phyloP scores from a whole-genome alignment of 352 stramenopile genomes.

The Phytophthora kernoviae region DNA sequence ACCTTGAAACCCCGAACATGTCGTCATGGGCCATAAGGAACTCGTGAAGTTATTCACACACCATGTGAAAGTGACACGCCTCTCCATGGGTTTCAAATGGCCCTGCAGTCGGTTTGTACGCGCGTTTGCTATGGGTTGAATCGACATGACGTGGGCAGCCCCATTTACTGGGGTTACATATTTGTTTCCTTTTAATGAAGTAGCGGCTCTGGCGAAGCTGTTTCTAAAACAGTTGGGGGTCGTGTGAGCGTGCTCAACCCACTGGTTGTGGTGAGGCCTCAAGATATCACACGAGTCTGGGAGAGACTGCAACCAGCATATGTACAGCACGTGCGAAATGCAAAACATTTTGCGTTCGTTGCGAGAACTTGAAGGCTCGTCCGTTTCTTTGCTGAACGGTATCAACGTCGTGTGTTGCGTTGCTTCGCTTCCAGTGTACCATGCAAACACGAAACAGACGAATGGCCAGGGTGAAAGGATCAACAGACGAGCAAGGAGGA shows the following conservation, averaged over 20 bases:
- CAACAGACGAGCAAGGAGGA: too few species aligned
- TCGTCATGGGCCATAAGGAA: conserved; percentile 1
- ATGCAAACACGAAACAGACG: not conserved
- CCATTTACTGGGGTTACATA: conserved; percentile 2
- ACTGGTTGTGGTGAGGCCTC: not conserved
- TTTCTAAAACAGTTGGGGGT: conserved; percentile 23
- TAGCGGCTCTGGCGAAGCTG: not conserved
- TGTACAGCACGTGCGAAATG: conserved; percentile 22
- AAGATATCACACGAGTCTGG: not conserved
- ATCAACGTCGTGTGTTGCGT: too few species aligned
- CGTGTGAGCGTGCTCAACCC: not conserved
- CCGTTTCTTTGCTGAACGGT: not conserved
- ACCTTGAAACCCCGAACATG: conserved; percentile 11
- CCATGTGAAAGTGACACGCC: not conserved
- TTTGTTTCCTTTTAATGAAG: conserved; percentile 9
- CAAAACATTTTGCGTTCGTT: too few species aligned
- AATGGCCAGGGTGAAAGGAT: too few species aligned
- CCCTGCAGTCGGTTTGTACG: conserved; percentile 9
- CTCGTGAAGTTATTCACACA: not conserved
- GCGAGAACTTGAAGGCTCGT: not conserved
- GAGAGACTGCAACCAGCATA: conserved; percentile 7
- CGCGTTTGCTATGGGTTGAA: not conserved
- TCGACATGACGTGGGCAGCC: not conserved
- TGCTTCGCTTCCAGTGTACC: not conserved
- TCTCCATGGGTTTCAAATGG: conserved; percentile 4